Evolutionary conservation across 2,329 filamentous ascomycete genomes (phyloP).

Genomic region (Fusarium burgessii): DNA sequence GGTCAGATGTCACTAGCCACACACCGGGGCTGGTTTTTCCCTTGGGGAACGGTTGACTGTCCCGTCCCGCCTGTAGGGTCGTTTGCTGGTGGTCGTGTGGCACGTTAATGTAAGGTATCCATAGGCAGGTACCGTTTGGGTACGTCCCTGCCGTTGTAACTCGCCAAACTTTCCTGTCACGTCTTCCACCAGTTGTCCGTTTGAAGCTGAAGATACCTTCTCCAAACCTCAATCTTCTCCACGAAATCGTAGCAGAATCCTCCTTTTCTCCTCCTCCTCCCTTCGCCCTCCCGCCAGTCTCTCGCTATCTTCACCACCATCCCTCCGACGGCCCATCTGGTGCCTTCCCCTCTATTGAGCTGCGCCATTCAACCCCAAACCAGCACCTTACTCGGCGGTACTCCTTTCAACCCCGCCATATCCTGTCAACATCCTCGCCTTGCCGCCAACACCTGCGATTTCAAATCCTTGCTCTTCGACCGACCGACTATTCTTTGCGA

Average conservation of each 20-base stretch:
- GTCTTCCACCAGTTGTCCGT: slow-evolving; percentile 31
- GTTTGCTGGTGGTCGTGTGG: slow-evolving; percentile 11
- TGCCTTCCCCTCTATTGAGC: slow-evolving; percentile 29
- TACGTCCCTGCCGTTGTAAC: slow-evolving; percentile 33
- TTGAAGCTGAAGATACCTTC: slow-evolving; percentile 34
- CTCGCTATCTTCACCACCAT: slow-evolving; percentile 6
- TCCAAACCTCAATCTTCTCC: slow-evolving; percentile 17
- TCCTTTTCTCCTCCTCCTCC: slow-evolving; percentile 4
- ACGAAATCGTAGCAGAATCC: slow-evolving; percentile 10
- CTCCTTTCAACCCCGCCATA: slow-evolving; percentile 47
- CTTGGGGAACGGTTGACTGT: slow-evolving; percentile 25
- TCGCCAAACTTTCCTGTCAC: slow-evolving; percentile 43
- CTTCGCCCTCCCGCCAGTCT: slow-evolving; percentile 2
- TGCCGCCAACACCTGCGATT: slow-evolving; percentile 37
- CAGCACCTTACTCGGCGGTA: slow-evolving; percentile 24
- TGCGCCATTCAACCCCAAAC: slow-evolving; percentile 28
- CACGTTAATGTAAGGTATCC: neutral
- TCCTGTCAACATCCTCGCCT: slow-evolving; percentile 23
- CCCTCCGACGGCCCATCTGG: slow-evolving; percentile 22
- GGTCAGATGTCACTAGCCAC: slow-evolving; percentile 17
- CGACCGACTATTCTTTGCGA: slow-evolving; percentile 34
- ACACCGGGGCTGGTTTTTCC: slow-evolving; percentile 23
- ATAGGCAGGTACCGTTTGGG: slow-evolving; percentile 33
- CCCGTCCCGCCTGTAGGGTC: slow-evolving; percentile 18
- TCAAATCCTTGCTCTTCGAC: slow-evolving; percentile 30